Percentiles rank a stretch among this genome's conserved stretches.
These are phyloP conservation scores for Plenodomus tracheiphilus DNA, from an alignment of 2,329 filamentous ascomycete genomes.

Conservation along the genomic window DNA sequence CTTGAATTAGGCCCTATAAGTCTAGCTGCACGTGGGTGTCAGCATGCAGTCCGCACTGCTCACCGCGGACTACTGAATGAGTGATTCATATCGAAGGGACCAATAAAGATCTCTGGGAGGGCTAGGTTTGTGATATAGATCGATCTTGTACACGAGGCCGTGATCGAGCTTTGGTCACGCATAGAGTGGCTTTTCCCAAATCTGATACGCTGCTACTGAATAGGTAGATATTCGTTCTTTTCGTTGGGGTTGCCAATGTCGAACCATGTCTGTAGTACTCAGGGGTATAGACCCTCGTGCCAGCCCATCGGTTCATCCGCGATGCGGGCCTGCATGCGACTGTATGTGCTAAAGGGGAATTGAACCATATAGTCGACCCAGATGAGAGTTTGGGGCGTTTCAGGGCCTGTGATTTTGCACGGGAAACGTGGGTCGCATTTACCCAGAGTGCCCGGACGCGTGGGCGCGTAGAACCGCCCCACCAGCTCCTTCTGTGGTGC, in stretches of 20 bases:
- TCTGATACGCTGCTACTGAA: no score
- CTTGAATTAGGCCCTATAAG: conserved; percentile 5
- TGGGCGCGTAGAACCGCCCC: conserved; percentile 11
- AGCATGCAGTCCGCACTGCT: conserved; percentile 12
- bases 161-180: neutral
- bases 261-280: neutral
- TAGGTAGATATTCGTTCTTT: neutral
- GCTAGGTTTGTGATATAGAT: neutral
- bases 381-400: conserved; percentile 3
- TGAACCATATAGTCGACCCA: neutral
- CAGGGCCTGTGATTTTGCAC: conserved; percentile 6
- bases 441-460: conserved; percentile 13
- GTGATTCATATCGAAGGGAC: neutral
- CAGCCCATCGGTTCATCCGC: neutral
- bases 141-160: neutral
- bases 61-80: neutral
- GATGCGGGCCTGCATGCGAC: neutral
- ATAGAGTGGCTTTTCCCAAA: no score
- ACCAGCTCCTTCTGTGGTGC: conserved; percentile 5
- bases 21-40: conserved; percentile 14
- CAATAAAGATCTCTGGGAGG: neutral
- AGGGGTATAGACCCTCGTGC: neutral
- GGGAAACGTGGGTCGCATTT: conserved; percentile 17
- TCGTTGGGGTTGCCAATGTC: neutral
- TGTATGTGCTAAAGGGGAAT: conserved; percentile 2